These are phyloP conservation scores for Parafenestella ontariensis DNA, from an alignment of 2,329 filamentous ascomycete genomes.

Conservation along the genomic window DNA sequence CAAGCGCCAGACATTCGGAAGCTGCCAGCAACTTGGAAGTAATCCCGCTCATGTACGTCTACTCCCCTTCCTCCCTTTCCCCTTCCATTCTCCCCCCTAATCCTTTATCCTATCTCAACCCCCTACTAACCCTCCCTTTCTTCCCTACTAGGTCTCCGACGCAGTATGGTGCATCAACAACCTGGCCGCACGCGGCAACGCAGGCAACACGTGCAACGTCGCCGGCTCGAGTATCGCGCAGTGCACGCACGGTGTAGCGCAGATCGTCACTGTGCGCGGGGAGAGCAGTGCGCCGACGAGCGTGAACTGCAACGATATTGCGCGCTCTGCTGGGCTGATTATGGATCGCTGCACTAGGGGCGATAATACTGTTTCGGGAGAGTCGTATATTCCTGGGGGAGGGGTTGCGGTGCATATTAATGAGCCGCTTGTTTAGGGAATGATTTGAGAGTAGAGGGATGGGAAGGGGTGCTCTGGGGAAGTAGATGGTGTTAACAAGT, in stretches of 20 bases:
- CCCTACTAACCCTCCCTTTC: neutral
- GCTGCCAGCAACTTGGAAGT: neutral
- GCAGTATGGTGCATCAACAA: slow-evolving; percentile 3
- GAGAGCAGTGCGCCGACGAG: neutral
- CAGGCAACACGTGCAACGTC: neutral
- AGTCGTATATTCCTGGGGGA: slow-evolving; percentile 4
- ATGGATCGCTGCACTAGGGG: slow-evolving; percentile 12
- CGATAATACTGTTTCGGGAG: slow-evolving; percentile 10
- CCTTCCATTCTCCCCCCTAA: neutral
- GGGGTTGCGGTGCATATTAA: slow-evolving; percentile 6
- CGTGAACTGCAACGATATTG: slow-evolving; percentile 13
- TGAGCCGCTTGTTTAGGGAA: neutral
- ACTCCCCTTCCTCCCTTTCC: neutral
- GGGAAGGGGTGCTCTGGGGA: no score
- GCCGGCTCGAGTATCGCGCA: neutral
- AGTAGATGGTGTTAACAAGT: no score
- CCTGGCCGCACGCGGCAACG: neutral
- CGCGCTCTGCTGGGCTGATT: slow-evolving; percentile 1
- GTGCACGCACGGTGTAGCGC: neutral
- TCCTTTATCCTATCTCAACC: neutral
- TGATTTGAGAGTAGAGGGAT: neutral
- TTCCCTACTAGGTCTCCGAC: neutral
- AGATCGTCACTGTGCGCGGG: slow-evolving; percentile 5
- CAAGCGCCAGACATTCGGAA: slow-evolving; percentile 1
- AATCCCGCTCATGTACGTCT: neutral